Conservation (phyloP, 164 flowering plant genomes). For the Piper longum region DNA sequence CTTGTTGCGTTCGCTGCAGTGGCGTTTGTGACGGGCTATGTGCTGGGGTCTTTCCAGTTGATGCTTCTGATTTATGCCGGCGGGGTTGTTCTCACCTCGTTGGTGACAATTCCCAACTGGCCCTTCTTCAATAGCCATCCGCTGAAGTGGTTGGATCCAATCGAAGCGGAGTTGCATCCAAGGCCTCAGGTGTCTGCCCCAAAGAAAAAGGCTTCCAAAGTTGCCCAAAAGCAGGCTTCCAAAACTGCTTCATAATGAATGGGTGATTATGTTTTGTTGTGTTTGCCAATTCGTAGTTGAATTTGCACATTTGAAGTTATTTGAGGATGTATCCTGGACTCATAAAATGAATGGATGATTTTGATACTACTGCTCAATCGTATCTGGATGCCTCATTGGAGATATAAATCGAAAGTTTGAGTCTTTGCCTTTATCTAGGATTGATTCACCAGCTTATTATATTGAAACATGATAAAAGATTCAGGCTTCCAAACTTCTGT, state of each 20-base stretch:
- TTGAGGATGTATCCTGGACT: no score
- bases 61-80: slow-evolving; percentile 59
- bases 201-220: slow-evolving; percentile 46
- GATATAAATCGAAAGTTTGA: no score
- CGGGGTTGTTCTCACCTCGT: slow-evolving; percentile 60
- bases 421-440: no score
- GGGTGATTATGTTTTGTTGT: neutral
- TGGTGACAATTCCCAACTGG: slow-evolving; percentile 83
- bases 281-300: no score
- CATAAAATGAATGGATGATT: no score
- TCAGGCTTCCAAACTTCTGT: no score
- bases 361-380: no score
- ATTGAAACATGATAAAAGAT: no score
- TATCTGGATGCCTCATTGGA: no score
- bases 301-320: neutral
- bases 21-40: slow-evolving; percentile 48
- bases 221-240: slow-evolving; percentile 30
- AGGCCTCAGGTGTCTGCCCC: slow-evolving; percentile 33
- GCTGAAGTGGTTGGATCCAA: slow-evolving; percentile 72
- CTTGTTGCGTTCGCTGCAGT: slow-evolving; percentile 45
- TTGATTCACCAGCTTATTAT: no score
- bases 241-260: neutral
- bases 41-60: slow-evolving; percentile 49
- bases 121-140: slow-evolving; percentile 79
- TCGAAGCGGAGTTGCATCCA: slow-evolving; percentile 63